phyloP scores from a whole-genome alignment of 2,329 filamentous ascomycete species.

The Penicillium decumbens region DNA sequence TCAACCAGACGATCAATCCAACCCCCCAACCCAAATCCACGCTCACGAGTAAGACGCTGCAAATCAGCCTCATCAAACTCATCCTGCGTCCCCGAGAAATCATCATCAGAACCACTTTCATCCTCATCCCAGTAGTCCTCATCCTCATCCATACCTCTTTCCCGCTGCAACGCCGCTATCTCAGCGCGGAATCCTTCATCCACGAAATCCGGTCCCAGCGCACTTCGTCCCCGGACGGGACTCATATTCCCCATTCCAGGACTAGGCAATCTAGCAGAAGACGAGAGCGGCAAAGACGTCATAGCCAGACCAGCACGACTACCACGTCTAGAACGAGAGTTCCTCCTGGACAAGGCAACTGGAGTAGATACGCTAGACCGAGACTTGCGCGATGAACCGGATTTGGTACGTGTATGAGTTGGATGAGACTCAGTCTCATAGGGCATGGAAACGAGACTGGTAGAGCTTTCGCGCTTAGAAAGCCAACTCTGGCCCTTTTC shows the following conservation, averaged over 20 bases:
- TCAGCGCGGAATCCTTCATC: constrained; percentile 42
- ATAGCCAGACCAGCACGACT: constrained; percentile 37
- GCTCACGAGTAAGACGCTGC: constrained; percentile 47
- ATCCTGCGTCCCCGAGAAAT: constrained; percentile 14
- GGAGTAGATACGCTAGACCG: constrained; percentile 39
- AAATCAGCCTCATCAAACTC: constrained; percentile 52
- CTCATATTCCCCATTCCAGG: constrained; percentile 9
- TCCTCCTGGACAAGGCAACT: constrained; percentile 24
- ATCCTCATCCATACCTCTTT: constrained; percentile 18
- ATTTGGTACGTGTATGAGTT: constrained; percentile 24
- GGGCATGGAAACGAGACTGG: constrained; percentile 44
- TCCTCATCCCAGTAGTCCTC: constrained; percentile 13
- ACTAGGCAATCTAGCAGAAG: constrained; percentile 7
- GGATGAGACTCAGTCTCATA: constrained; percentile 31
- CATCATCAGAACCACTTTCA: constrained; percentile 32
- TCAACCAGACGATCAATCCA: constrained; percentile 57
- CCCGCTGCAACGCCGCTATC: constrained; percentile 31
- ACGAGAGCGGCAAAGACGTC: constrained; percentile 22
- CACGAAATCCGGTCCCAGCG: constrained; percentile 48
- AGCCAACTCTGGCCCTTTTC: constrained; percentile 62
- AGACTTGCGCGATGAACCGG: constrained; percentile 24
- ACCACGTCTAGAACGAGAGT: constrained; percentile 33
- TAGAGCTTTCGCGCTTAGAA: constrained; percentile 52
- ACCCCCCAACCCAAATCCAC: constrained; percentile 53
- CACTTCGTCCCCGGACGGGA: constrained; percentile 12